phyloP scores from a whole-genome alignment of 352 stramenopile genomes.

The Globisporangium radiosum region DNA sequence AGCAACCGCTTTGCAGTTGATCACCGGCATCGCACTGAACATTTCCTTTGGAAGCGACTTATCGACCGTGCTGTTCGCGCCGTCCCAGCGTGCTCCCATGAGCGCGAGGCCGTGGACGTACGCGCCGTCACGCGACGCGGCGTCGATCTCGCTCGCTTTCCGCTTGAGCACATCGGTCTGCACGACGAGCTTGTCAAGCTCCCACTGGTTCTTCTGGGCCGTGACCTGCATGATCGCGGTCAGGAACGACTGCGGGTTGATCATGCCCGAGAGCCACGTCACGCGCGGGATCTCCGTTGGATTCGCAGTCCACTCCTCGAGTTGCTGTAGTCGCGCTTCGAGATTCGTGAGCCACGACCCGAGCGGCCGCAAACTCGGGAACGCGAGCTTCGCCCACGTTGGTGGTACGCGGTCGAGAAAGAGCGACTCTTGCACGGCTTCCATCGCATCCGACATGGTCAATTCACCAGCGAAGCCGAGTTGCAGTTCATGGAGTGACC shows the following conservation, averaged over 20 bases:
- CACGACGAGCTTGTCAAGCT: slow-evolving; percentile 96
- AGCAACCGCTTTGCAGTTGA: slow-evolving; percentile 96
- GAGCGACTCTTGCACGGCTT: slow-evolving; percentile 91
- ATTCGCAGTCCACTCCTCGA: slow-evolving; percentile 97
- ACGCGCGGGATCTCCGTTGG: slow-evolving; percentile 94
- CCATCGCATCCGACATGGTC: slow-evolving; percentile 98
- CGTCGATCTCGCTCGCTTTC: slow-evolving; percentile 87
- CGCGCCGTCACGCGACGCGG: slow-evolving; percentile 86
- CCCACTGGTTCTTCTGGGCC: slow-evolving; percentile 96
- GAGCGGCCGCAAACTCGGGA: slow-evolving; percentile 89
- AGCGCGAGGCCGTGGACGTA: slow-evolving; percentile 94
- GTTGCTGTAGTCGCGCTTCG: slow-evolving; percentile 85
- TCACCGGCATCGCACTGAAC: slow-evolving; percentile 96
- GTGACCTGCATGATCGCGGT: slow-evolving; percentile 97
- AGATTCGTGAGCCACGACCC: slow-evolving; percentile 94
- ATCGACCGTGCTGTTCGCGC: slow-evolving; percentile 89
- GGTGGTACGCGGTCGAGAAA: slow-evolving; percentile 92
- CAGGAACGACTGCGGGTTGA: slow-evolving; percentile 96
- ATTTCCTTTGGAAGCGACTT: slow-evolving; percentile 97
- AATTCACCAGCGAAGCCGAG: slow-evolving; percentile 95
- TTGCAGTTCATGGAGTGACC: slow-evolving; percentile 95
- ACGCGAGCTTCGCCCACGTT: slow-evolving; percentile 93
- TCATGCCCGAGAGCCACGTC: slow-evolving; percentile 92
- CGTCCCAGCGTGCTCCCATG: slow-evolving; percentile 95
- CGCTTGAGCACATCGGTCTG: slow-evolving; percentile 96